Percentiles rank a stretch among this genome's conserved stretches.
phyloP scores from a whole-genome alignment of 495 filamentous ascomycete genomes.

The Aspergillus saccharolyticus region DNA sequence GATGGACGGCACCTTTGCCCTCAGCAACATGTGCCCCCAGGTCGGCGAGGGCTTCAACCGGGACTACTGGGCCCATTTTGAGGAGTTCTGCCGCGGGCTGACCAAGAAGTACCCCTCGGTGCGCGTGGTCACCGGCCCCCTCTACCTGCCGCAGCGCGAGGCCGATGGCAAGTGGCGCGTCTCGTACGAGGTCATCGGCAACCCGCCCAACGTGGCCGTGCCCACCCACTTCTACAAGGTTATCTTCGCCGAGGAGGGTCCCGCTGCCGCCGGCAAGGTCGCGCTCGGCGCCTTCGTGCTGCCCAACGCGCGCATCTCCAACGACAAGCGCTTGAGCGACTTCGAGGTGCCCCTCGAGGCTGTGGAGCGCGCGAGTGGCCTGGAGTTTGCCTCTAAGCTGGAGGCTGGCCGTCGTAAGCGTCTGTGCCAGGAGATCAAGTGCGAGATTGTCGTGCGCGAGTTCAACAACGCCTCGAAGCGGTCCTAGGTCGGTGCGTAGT shows the following conservation, averaged over 20 bases:
- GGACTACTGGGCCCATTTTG: conserved; percentile 98
- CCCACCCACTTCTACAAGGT: conserved; percentile 99
- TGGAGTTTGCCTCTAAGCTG: conserved; percentile 83
- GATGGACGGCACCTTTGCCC: conserved; percentile 88
- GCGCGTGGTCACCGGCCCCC: conserved; percentile 84
- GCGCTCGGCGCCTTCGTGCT: conserved; percentile 92
- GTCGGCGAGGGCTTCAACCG: conserved; percentile 97
- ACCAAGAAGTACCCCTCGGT: conserved; percentile 79
- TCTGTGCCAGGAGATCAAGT: conserved; percentile 80
- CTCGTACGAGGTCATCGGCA: conserved; percentile 93
- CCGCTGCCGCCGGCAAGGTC: conserved; percentile 60
- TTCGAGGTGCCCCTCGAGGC: conserved; percentile 94
- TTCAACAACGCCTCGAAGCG: conserved; percentile 48
- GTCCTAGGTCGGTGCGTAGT: conserved; percentile 5
- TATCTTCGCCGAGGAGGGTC: conserved; percentile 86
- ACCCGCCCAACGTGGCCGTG: conserved; percentile 89
- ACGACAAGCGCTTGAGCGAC: conserved; percentile 74
- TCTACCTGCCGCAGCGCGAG: conserved; percentile 82
- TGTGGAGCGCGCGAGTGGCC: conserved; percentile 82
- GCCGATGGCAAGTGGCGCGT: conserved; percentile 92
- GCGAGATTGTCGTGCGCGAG: conserved; percentile 74
- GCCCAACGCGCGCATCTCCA: conserved; percentile 86
- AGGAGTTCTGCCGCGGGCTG: conserved; percentile 88
- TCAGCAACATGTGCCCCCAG: conserved; percentile 97
- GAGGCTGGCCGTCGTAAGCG: conserved; percentile 66